A percentile compares a stretch with the other conserved stretches of the same genome.
phyloP scores from a whole-genome alignment of 176 grass and related monocot species.

The Rhynchospora tenuis region DNA sequence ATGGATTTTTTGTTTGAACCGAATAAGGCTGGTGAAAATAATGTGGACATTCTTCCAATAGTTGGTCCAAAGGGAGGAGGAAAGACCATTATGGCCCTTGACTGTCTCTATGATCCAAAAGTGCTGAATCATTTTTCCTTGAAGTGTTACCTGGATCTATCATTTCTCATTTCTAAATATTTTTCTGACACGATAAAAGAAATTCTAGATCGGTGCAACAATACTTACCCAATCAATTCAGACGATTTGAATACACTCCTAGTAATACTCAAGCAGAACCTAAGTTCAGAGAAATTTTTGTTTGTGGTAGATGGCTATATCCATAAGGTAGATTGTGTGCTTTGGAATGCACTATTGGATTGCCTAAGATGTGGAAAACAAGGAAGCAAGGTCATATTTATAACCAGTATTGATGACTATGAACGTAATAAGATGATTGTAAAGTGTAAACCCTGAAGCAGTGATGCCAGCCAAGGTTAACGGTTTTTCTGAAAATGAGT shows the following conservation, averaged over 20 bases:
- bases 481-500: not conserved
- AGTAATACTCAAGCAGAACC: not conserved
- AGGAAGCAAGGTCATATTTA: slow-evolving; percentile 21
- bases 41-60: slow-evolving; percentile 11
- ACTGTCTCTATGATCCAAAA: slow-evolving; percentile 28
- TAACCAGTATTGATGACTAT: not conserved
- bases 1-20: not conserved
- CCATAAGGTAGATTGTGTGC: not conserved
- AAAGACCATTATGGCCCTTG: slow-evolving; percentile 33
- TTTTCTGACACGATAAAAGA: fast-evolving
- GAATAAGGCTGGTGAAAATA: not conserved
- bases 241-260: not conserved
- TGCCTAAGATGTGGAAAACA: not conserved
- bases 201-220: not conserved
- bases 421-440: not conserved
- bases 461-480: slow-evolving; percentile 1
- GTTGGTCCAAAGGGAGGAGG: slow-evolving; percentile 15
- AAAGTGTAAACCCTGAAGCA: not conserved
- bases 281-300: not conserved
- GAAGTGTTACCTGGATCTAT: not conserved
- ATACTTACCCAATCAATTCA: too few species aligned
- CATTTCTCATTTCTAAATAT: not conserved
- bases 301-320: not conserved
- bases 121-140: slow-evolving; percentile 22
- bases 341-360: not conserved